A percentile compares a stretch with the other conserved stretches of the same genome.
These are phyloP conservation scores for Blepharisma stoltei DNA, from an alignment of 73 alveolate species.

Conservation along the genomic window DNA sequence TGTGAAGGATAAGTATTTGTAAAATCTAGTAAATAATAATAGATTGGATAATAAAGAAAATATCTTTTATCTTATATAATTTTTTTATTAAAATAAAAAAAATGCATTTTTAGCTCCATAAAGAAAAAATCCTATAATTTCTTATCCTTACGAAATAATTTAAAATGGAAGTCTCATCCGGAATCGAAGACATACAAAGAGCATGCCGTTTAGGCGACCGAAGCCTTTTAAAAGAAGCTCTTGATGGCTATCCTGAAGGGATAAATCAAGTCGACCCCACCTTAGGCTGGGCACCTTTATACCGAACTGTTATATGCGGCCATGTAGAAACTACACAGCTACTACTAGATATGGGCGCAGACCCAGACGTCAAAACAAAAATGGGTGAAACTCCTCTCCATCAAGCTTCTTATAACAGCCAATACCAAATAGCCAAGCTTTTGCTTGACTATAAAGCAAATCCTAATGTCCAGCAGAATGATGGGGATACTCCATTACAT, in stretches of 20 bases:
- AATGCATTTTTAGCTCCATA: too few relatives aligned
- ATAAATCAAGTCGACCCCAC: constrained; percentile 4
- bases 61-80: too few relatives aligned
- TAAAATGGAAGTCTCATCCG: too few relatives aligned
- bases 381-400: constrained; percentile 25
- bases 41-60: too few relatives aligned
- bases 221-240: not conserved
- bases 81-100: too few relatives aligned
- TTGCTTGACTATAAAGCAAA: constrained; percentile 4
- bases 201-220: constrained; percentile 10
- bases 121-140: too few relatives aligned
- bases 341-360: constrained; percentile 6
- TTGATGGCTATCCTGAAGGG: constrained; percentile 5
- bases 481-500: constrained; percentile 19
- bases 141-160: too few relatives aligned
- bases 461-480: constrained; percentile 16
- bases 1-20: not conserved
- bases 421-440: not conserved
- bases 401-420: constrained; percentile 21
- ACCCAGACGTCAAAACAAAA: constrained; percentile 9
- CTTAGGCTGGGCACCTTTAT: constrained; percentile 5
- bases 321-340: constrained; percentile 12
- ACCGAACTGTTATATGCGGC: constrained; percentile 13
- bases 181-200: constrained; percentile 7
- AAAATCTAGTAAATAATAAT: too few relatives aligned